Evolutionary conservation across 2,329 filamentous ascomycete species (phyloP).

Genomic region (Talaromyces atroroseus): DNA sequence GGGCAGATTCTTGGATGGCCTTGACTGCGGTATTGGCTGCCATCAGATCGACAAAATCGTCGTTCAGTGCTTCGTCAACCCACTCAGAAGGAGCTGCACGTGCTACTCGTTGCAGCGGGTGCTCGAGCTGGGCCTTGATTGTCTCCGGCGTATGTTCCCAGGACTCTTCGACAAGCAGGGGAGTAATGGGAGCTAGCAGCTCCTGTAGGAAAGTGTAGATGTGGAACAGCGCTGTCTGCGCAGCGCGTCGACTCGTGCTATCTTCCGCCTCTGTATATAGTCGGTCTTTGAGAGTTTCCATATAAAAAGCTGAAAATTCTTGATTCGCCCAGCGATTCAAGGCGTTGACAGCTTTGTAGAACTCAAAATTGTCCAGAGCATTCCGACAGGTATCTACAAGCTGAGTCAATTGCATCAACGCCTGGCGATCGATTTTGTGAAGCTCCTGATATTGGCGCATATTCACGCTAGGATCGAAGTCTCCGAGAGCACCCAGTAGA

Average conservation of each 20-base stretch:
- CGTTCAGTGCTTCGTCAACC: slow-evolving; percentile 45
- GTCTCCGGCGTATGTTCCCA: slow-evolving; percentile 70
- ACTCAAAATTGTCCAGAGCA: slow-evolving; percentile 68
- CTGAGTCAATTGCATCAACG: slow-evolving; percentile 66
- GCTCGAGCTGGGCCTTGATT: slow-evolving; percentile 49
- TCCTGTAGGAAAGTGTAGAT: slow-evolving; percentile 68
- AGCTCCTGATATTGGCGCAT: slow-evolving; percentile 43
- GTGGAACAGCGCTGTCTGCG: slow-evolving; percentile 52
- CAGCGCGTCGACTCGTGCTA: slow-evolving; percentile 54
- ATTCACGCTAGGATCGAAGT: slow-evolving; percentile 42
- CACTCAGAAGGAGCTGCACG: slow-evolving; percentile 29
- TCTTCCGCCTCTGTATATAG: slow-evolving; percentile 75
- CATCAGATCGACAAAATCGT: slow-evolving; percentile 37
- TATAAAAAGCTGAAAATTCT: slow-evolving; percentile 87
- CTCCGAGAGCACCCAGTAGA: slow-evolving; percentile 69
- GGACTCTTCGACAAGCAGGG: slow-evolving; percentile 79
- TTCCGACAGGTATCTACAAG: slow-evolving; percentile 60
- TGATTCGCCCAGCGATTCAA: slow-evolving; percentile 77
- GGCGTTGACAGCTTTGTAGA: slow-evolving; percentile 67
- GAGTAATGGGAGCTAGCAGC: slow-evolving; percentile 76
- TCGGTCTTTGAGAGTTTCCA: slow-evolving; percentile 86
- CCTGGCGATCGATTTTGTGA: slow-evolving; percentile 65
- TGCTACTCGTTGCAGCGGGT: slow-evolving; percentile 41
- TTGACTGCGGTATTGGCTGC: slow-evolving; percentile 64
- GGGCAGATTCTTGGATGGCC: slow-evolving; percentile 65